phyloP scores from a whole-genome alignment of 208 protist genomes.

The Leptomonas seymouri region DNA sequence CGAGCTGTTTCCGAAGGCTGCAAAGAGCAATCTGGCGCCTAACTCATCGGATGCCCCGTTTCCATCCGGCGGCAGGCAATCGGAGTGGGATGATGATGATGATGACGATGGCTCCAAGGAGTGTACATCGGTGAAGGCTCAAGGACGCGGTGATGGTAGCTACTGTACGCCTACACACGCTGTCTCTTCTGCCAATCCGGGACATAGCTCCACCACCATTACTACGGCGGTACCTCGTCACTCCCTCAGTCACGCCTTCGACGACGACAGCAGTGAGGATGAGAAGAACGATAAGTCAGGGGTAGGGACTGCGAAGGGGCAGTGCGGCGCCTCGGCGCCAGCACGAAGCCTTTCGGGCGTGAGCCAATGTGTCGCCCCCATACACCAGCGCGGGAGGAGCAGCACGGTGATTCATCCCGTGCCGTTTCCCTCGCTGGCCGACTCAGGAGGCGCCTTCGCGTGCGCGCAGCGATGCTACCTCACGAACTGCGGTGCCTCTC shows the following conservation, averaged over 20 bases:
- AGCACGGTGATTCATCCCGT: slow-evolving; percentile 40
- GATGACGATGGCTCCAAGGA: slow-evolving; percentile 40
- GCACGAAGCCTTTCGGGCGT: neutral
- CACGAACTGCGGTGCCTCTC: slow-evolving; percentile 47
- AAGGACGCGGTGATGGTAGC: too few relatives aligned
- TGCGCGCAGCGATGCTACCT: slow-evolving; percentile 68
- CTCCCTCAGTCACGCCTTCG: slow-evolving; percentile 33
- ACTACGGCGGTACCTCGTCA: neutral
- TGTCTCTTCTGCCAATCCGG: too few relatives aligned
- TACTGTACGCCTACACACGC: too few relatives aligned
- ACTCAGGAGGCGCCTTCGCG: slow-evolving; percentile 22
- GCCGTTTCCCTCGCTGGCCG: slow-evolving; percentile 59
- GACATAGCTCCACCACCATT: neutral
- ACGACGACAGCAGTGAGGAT: slow-evolving; percentile 49
- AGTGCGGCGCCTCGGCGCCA: neutral
- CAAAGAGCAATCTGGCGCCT: neutral
- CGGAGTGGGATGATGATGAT: slow-evolving; percentile 63
- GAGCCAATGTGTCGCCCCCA: neutral
- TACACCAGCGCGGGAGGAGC: slow-evolving; percentile 3
- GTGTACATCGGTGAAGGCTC: too few relatives aligned
- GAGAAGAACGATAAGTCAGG: neutral
- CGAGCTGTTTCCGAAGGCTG: slow-evolving; percentile 62
- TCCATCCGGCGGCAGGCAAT: slow-evolving; percentile 7
- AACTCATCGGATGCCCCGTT: neutral
- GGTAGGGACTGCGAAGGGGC: neutral